Evolutionary conservation across 345 rosid genomes (phyloP), one percentile per base, ranked within the genome.

Genomic region (Citrus cavaleriei): DNA sequence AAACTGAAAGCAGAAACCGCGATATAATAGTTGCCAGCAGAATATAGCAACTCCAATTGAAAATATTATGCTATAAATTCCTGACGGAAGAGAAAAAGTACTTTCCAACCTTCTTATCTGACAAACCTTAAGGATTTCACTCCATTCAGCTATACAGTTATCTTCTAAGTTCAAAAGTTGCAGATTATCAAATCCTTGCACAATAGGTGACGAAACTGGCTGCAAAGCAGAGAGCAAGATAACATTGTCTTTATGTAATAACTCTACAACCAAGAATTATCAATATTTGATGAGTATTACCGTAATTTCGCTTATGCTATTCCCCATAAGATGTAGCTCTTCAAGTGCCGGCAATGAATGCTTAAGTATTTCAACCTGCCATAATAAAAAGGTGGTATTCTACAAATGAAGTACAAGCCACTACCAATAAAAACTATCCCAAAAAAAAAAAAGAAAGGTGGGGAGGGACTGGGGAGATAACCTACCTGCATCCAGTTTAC

Each of bases 281-380:
- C n/a, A 40, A 61, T 69, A 74, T 59, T 21, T 21, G 58, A 46
- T 10, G 73, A 61, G 74, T 40, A 75, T 66, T 88, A 93, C 97
- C 83, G 76, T 78, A 76, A 93, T 84, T 80, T 80, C 49, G 80
- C 86, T 80, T 73, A 95, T 89, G 81, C 77, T 89, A 82, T 94
- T 95, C 67, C 95, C 97, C 94, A 91, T 91, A 84, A 95, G 79
- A 87, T 95, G 97, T 80, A 95, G 86, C 89, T 93, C 98, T 85
- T 94, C 97, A 76, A 94, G 77, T 68, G 73, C 85, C 83, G 95
- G 97, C 71, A 95, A 88, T 7, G 89, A 91, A 42, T 57, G 88
- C 81, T 88, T 84, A 67, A 95, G 90, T 46, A 76, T 77, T 82
- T 93, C 95, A 88, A 94, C 90, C 98, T 93, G 88, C 77, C 79